Evolutionary conservation across 225 moss, liverwort and hornwort species (phyloP), one percentile per base, ranked within the genome.

Genomic region (Sphagnum contortum): DNA sequence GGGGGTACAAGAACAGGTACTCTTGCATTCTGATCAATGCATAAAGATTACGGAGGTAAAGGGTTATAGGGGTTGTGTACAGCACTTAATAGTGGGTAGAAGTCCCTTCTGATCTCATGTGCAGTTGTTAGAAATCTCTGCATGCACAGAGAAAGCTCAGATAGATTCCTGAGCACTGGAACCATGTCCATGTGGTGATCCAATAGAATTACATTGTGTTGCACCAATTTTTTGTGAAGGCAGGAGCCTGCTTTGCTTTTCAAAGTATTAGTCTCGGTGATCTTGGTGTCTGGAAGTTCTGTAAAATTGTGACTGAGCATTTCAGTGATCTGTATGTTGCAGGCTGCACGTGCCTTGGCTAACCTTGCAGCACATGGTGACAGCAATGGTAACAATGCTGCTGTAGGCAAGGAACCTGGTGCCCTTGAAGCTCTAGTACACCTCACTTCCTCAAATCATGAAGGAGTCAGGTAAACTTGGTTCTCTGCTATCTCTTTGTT

Each of bases 291-390:
- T 29, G 61, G 11, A 4, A 12, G 3, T 45, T 3, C 45, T 29
- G 61, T 3, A 62, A 62, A 3, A 9, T 2, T 29, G 9, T 2
- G 4, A 62, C 44, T 62, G 12, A 62, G 45, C 0, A 44, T 62
- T 12, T 8, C 45, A 9, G 3, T 62, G 5, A 57, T 5, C 13
- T 45, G 51, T 9, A 44, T 58, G 4, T 88, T 78, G 70, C 75
- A 94, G 91, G 94, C 94, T 53, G 94, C 94, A 59, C 89, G 94
- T 45, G 92, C 85, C 49, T 74, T 94, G 63, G 91, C 94, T 14
- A 94, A 94, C 76, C 78, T 94, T 72, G 94, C 94, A 76, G 91
- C 94, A 29, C 94, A 94, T 73, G 94, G 94, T 70, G 94, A 94
- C 74, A 94, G 91, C 79, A 94, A 94, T 70, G 94, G 94, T 49